Evolutionary conservation across 2,329 filamentous ascomycete species (phyloP).

Genomic region (Colletotrichum tropicale): DNA sequence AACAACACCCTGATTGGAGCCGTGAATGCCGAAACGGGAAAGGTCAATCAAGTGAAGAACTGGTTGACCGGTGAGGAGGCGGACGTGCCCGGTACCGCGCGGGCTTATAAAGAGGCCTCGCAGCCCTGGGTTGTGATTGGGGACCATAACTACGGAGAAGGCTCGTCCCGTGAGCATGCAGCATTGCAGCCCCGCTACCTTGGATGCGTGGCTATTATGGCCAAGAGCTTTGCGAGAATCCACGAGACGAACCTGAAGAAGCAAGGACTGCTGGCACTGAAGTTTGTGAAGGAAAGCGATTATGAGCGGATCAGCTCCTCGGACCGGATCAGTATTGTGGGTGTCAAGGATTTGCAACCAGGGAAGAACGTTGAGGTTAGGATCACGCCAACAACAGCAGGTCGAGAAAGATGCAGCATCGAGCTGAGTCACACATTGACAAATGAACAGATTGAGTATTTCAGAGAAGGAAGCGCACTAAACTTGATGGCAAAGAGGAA

Average conservation of each 20-base stretch:
- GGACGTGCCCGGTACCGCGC: conserved; percentile 73
- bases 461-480: not conserved
- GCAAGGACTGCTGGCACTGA: conserved; percentile 60
- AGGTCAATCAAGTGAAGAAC: conserved; percentile 68
- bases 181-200: conserved; percentile 85
- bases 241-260: conserved; percentile 96
- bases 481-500: not conserved
- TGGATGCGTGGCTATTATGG: conserved; percentile 81
- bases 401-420: not conserved
- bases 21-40: conserved; percentile 37
- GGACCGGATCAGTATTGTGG: not conserved
- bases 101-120: conserved; percentile 68
- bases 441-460: not conserved
- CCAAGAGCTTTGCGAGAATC: conserved; percentile 83
- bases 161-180: conserved; percentile 83
- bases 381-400: not conserved
- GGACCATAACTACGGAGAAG: conserved; percentile 75
- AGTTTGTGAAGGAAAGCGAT: conserved; percentile 50
- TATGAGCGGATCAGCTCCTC: not conserved
- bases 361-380: not conserved
- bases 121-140: conserved; percentile 30
- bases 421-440: not conserved
- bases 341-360: not conserved
- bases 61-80: conserved; percentile 57
- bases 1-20: conserved; percentile 71